Evolutionary conservation across 768 basidiomycete species (phyloP), one percentile per base, ranked within the genome.

Genomic region (Mycena capillaripes): DNA sequence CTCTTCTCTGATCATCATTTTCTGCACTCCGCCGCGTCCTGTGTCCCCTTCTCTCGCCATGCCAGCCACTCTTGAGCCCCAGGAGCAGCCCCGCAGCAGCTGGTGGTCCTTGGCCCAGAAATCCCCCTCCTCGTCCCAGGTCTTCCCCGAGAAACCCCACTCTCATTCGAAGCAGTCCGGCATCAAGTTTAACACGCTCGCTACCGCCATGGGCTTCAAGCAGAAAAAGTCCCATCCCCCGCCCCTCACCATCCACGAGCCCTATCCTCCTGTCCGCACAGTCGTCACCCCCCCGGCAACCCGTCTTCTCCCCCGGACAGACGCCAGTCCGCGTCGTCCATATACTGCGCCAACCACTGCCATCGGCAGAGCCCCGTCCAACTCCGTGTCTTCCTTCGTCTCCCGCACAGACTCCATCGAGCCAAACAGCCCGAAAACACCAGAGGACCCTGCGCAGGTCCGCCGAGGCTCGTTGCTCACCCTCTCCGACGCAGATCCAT

Each of bases 401-500:
- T 90, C 90, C 19, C 86, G 82, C 64, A 86, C 86, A 50, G 89
- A 91, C 76, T 88, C 90, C 27, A 79, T 84, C 36, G 88, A 87
- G 69, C 89, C 90, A 10, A 79, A 81, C 48, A 91, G 90, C 4
- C 91, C 91, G 14, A 70, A 40, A 59, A 74, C 73, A 7, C 80
- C 84, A 21, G 91, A 92, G 75, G 82, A 81, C 62, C 86, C 80
- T 29, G 77, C 78, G 63, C 78, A 82, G 59, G 66, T 75, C n/a
- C 69, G 76, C 44, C 84, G 87, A 48, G 85, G 87, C 46, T 92
- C 92, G 2, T 81, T 93, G 66, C 78, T 92, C 63, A 91, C 91
- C 4, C 84, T 91, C 27, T 89, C 90, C 12, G 92, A 93, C 75
- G 69, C 83, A 9, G 91, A 93, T 82, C 92, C 92, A 7, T 92